Conservation (phyloP, 805 yeast genomes). For the Ogataea angusta region DNA sequence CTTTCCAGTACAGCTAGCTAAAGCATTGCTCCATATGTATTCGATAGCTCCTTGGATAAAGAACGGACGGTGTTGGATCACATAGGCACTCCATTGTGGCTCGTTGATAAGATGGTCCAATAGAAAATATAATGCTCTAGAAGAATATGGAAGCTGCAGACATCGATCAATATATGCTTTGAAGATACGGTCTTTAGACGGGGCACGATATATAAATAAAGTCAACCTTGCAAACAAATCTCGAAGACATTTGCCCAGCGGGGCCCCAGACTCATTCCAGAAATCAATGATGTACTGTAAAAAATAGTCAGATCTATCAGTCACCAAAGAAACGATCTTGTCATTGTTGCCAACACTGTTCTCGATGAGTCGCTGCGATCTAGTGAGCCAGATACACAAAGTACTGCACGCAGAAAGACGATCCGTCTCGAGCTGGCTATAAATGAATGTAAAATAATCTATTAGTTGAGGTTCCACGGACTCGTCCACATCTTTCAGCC, state of each 20-base stretch:
- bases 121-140: slow-evolving; percentile 60
- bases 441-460: background rate
- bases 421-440: slow-evolving; percentile 1
- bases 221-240: slow-evolving; percentile 50
- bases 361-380: slow-evolving; percentile 43
- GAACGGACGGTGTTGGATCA: slow-evolving; percentile 42
- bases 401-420: slow-evolving; percentile 48
- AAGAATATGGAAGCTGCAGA: slow-evolving; percentile 43
- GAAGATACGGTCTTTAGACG: slow-evolving; percentile 21
- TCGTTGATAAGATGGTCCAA: slow-evolving; percentile 55
- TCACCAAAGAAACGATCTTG: background rate
- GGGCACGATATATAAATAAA: background rate
- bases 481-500: background rate
- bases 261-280: slow-evolving; percentile 69
- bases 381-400: slow-evolving; percentile 59
- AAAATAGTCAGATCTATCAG: slow-evolving; percentile 19
- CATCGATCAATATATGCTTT: slow-evolving; percentile 43
- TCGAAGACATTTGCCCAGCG: slow-evolving; percentile 65
- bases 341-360: background rate
- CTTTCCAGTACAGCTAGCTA: slow-evolving; percentile 68
- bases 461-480: background rate
- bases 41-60: slow-evolving; percentile 48
- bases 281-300: slow-evolving; percentile 60
- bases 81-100: slow-evolving; percentile 36
- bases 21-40: slow-evolving; percentile 51